Percentiles rank a stretch among this genome's conserved stretches.
phyloP scores from a whole-genome alignment of 2,329 filamentous ascomycete genomes.

The Botrytis fragariae region DNA sequence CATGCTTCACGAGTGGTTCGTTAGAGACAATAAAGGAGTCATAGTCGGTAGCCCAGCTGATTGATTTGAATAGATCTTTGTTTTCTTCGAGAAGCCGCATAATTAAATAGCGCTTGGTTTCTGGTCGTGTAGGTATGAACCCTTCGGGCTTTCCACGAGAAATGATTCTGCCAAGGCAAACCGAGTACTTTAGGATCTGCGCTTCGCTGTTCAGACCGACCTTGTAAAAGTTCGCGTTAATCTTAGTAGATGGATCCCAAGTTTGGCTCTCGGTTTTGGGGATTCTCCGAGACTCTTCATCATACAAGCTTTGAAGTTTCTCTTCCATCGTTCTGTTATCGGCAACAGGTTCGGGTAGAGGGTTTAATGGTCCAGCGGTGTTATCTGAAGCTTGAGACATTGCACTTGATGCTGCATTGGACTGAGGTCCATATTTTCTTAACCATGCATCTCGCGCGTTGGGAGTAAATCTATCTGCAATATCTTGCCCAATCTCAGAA shows the following conservation, averaged over 20 bases:
- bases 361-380: neutral
- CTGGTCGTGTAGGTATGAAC: neutral
- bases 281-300: neutral
- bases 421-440: neutral
- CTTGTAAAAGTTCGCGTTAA: neutral
- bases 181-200: neutral
- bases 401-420: neutral
- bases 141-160: neutral
- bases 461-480: neutral
- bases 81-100: neutral
- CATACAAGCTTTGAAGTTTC: neutral
- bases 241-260: neutral
- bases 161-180: neutral
- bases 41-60: neutral
- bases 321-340: neutral
- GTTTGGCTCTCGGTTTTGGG: neutral
- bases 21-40: neutral
- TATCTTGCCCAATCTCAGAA: neutral
- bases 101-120: neutral
- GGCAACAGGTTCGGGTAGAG: neutral
- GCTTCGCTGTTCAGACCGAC: neutral
- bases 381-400: neutral
- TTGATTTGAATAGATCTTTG: neutral
- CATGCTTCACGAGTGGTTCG: neutral
- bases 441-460: neutral